Evolutionary conservation across 352 stramenopile species (phyloP), one percentile per base, ranked within the genome.

Genomic region (Phytopythium oedochilum): DNA sequence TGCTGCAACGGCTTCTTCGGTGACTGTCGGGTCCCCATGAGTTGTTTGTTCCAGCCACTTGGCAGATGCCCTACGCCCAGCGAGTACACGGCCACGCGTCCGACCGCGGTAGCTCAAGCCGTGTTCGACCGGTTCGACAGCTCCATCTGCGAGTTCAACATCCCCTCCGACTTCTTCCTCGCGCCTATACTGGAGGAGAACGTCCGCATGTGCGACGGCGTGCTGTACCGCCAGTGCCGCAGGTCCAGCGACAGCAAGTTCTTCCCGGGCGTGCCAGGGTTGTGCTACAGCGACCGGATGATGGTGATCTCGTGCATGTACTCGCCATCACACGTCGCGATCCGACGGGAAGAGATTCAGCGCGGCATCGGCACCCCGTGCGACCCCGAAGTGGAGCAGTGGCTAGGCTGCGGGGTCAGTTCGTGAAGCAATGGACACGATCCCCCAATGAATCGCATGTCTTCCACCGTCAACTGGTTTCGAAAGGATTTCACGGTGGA

Each of bases 151-250:
- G n/a, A 32, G 25, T 50, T 48, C 17, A 23, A 29, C 28, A 17
- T 49, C 14, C 38, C 36, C 11, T 38, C 36, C 10, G 35, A 36
- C 20, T 28, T 55, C 31, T 52, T 28, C 31, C 32, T 57, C 18
- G 38, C 18, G 11, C 51, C 51, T 0, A 49, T 48, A 3, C 18
- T 49, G 18, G n/a, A 57, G 31, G 51, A 38, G 14, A 57, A 57
- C 29, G 51, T 50, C 2, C 23, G 32, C 22, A 8, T 23, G 3
- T 77, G 69, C 22, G 26, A 34, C 7, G 68, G 59, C 15, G 23
- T 58, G 6, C 49, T 63, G 40, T 74, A 64, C 42, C 55, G 39
- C 11, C 36, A 68, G 32, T 78, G 66, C n/a, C 31, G 15, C 11
- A 10, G 25, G 22, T 44, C 31, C 12, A 22, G 34, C 36, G 39